phyloP scores from a whole-genome alignment of 345 rosid species.

The Populus alba region DNA sequence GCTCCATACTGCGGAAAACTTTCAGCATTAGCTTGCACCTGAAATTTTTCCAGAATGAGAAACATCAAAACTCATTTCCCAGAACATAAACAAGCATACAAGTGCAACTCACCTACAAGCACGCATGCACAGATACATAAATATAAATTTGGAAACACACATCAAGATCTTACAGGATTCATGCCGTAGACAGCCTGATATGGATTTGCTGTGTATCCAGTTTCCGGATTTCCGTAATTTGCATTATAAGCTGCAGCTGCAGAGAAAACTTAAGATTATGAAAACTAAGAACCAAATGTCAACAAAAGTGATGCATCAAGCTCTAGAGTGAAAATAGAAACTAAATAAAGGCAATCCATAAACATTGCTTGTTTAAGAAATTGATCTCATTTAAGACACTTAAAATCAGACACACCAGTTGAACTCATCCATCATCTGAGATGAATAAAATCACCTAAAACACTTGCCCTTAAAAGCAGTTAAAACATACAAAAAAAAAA shows the following conservation, averaged over 20 bases:
- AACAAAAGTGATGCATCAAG: background rate
- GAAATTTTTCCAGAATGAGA: conserved; percentile 19
- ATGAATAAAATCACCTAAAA: background rate
- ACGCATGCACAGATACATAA: background rate
- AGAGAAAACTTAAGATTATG: conserved; percentile 6
- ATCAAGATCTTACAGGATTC: conserved; percentile 63
- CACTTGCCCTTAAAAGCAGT: background rate
- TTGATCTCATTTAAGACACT: no score
- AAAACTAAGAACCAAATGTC: background rate
- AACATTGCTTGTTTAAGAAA: background rate
- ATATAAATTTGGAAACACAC: background rate
- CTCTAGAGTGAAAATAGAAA: background rate
- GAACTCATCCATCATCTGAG: background rate
- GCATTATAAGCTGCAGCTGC: conserved; percentile 60
- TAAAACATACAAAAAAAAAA: background rate
- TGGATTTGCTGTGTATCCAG: conserved; percentile 58
- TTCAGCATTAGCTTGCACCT: conserved; percentile 63
- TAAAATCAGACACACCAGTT: background rate
- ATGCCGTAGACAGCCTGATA: conserved; percentile 66
- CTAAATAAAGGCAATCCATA: background rate
- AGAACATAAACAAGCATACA: background rate
- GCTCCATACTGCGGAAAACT: conserved; percentile 74
- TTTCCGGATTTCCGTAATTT: conserved; percentile 62
- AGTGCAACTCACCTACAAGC: background rate
- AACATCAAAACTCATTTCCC: background rate